Base-by-base conservation (phyloP, 129 eudicot species). In the Deinandra increscens region DNA sequence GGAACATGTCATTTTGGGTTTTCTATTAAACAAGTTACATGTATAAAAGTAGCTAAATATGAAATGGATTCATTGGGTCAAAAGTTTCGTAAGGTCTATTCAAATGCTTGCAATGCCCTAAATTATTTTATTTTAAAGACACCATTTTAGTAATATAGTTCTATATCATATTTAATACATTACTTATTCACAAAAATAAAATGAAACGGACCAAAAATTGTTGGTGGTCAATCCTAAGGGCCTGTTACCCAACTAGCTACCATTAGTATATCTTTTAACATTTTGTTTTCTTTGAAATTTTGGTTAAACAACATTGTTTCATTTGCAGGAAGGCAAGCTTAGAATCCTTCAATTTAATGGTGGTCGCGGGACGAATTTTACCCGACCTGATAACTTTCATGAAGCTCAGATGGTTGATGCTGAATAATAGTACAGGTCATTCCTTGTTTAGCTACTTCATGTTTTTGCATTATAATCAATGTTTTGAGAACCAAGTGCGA, bases 251-350 rank as follows among this genome's bases (percentile, higher is more conserved):
- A 55, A 55, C 60, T 26, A 26, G 31, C 31, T 26, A 26, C 31
- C 34, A 7, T 50, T 7, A 9, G 9, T 8, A 9, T 3, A 53
- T 53, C 9, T 53, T 6, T 53, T 7, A 22, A 18, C 22, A 18
- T 10, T 46, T 43, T 45, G 3, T 62, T 31, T 41, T 17, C 20
- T 20, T 19, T 29, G n/a, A 18, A 22, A 29, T 3, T 3, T 70
- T 53, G 38, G 42, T 53, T 38, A 39, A 12, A 26, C 26, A 12
- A 26, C 26, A 75, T 48, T 43, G 12, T 23, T n/a, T 22, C 51
- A 61, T 39, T 45, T 68, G 78, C 85, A 86, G 93, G 93, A 86
- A 78, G 93, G 93, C 31, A 86, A 81, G 76, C 93, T 86, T 64
- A 86, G 93, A 74, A 76, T 86, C 61, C 82, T 86, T 45, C 84